Evolutionary conservation across 495 filamentous ascomycete genomes (phyloP).

Genomic region (Aspergillus sclerotiicarbonarius): DNA sequence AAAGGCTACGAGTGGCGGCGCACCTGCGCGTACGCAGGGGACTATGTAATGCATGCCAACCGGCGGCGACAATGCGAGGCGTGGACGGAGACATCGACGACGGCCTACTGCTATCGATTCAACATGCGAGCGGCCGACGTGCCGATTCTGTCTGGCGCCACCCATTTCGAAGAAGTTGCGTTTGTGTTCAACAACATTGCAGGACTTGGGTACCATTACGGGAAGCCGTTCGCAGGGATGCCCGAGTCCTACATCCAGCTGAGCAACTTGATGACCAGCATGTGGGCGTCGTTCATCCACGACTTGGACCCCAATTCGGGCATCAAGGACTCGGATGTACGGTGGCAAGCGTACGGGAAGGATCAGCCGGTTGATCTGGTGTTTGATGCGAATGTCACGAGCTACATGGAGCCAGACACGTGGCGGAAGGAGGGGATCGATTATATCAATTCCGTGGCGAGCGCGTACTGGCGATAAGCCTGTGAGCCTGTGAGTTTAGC

Average conservation of each 20-base stretch:
- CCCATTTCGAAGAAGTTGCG: slow-evolving; percentile 61
- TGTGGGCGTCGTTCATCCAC: slow-evolving; percentile 54
- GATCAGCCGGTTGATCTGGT: slow-evolving; percentile 43
- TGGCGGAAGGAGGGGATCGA: slow-evolving; percentile 46
- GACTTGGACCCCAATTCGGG: slow-evolving; percentile 46
- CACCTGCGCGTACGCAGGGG: slow-evolving; percentile 51
- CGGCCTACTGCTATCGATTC: slow-evolving; percentile 64
- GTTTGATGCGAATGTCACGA: slow-evolving; percentile 49
- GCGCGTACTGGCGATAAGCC: slow-evolving; percentile 5
- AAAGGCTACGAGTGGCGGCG: slow-evolving; percentile 49
- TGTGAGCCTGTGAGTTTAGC: neutral
- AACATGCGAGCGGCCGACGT: slow-evolving; percentile 47
- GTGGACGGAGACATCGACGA: slow-evolving; percentile 43
- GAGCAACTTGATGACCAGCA: slow-evolving; percentile 51
- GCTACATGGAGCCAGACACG: slow-evolving; percentile 47
- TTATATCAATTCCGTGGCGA: slow-evolving; percentile 27
- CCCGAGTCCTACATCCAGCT: slow-evolving; percentile 44
- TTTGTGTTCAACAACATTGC: slow-evolving; percentile 60
- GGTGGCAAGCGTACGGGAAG: slow-evolving; percentile 46
- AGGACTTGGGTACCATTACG: slow-evolving; percentile 49
- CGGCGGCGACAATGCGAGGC: slow-evolving; percentile 54
- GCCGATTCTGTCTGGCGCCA: slow-evolving; percentile 36
- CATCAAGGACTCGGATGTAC: slow-evolving; percentile 9
- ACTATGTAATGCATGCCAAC: slow-evolving; percentile 54
- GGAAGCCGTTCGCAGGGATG: slow-evolving; percentile 46